phyloP scores from a whole-genome alignment of 2,329 filamentous ascomycete species.

The Penicillium hordei region DNA sequence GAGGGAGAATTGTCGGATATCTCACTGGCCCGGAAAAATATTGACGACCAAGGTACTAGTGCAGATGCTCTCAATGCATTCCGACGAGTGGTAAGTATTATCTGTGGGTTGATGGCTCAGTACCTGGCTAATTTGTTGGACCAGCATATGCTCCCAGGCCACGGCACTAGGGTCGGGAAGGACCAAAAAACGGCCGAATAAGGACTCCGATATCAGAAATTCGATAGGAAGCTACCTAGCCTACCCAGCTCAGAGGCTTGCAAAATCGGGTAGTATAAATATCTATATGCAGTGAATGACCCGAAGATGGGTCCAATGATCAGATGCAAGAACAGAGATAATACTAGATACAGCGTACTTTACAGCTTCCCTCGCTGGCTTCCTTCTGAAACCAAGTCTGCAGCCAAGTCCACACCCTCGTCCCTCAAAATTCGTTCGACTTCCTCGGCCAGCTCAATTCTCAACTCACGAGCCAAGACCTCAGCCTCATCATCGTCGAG shows the following conservation, averaged over 20 bases:
- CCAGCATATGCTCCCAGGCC: constrained; percentile 10
- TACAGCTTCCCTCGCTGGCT: constrained; percentile 25
- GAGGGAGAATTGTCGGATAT: constrained; percentile 50
- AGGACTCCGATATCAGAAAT: not conserved
- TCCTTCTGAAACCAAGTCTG: constrained; percentile 4
- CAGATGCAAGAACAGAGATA: not conserved
- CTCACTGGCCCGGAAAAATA: constrained; percentile 35
- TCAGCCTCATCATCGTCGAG: constrained; percentile 49
- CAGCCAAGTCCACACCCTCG: constrained; percentile 40
- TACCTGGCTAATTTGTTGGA: not conserved
- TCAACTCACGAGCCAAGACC: constrained; percentile 37
- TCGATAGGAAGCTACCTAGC: not conserved
- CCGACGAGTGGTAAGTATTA: constrained; percentile 50
- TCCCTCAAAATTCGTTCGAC: constrained; percentile 35
- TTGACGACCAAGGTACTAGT: constrained; percentile 44
- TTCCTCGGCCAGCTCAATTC: constrained; percentile 40
- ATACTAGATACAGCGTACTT: not conserved
- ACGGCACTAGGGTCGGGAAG: not conserved
- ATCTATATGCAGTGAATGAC: not conserved
- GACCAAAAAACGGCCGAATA: not conserved
- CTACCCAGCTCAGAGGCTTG: not conserved
- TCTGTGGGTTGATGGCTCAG: not conserved
- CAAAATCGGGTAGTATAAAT: not conserved
- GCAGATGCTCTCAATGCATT: constrained; percentile 70
- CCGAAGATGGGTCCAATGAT: not conserved